Conservation (phyloP, 116 monocot genomes). For the Posidonia oceanica region DNA sequence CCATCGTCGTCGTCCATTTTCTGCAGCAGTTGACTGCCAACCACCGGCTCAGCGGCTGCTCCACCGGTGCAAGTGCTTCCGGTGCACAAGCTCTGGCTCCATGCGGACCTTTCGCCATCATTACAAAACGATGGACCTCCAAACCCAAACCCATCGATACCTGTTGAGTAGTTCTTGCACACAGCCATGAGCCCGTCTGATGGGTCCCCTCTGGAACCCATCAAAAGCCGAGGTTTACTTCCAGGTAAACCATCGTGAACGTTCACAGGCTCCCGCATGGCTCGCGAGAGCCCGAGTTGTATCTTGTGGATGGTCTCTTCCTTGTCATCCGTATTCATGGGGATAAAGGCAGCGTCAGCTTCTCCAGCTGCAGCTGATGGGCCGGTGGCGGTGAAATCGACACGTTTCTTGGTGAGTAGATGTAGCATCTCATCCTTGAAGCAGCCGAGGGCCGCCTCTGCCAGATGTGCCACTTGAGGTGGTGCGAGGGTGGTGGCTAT, state of each 20-base stretch:
- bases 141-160: constrained; percentile 25
- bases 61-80: constrained; percentile 37
- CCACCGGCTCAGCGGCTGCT: constrained; percentile 10
- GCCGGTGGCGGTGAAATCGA: constrained; percentile 14
- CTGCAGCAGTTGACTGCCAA: constrained; percentile 3
- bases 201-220: constrained; percentile 10
- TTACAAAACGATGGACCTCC: constrained; percentile 22
- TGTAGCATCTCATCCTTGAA: constrained; percentile 99
- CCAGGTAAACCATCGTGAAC: constrained; percentile 1
- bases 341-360: neutral
- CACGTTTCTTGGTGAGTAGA: constrained; percentile 68
- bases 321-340: constrained; percentile 11
- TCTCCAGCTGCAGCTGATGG: neutral
- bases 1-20: constrained; percentile 24
- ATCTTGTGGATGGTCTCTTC: constrained; percentile 57
- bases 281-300: constrained; percentile 56
- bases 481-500: constrained; percentile 84
- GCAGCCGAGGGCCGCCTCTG: constrained; percentile 94
- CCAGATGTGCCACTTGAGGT: constrained; percentile 76
- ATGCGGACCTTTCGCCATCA: constrained; percentile 42
- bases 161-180: constrained; percentile 11
- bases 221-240: constrained; percentile 13
- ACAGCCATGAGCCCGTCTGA: constrained; percentile 14
- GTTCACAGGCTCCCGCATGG: constrained; percentile 35
- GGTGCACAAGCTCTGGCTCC: constrained; percentile 62